These are phyloP conservation scores for Vinca major DNA, from an alignment of 305 asterid species.

Conservation along the genomic window DNA sequence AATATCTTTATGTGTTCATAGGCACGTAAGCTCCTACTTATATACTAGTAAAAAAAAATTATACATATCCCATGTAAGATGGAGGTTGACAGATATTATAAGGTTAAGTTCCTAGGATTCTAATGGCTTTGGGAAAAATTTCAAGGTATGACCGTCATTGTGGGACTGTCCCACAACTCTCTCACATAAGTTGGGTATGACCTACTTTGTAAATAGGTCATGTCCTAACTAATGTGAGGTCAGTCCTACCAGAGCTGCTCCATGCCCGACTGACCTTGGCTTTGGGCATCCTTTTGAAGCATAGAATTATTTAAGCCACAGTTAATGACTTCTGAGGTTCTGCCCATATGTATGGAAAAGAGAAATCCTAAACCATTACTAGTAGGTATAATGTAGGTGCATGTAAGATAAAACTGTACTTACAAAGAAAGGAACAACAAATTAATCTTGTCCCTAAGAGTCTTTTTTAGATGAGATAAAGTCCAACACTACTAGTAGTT, in stretches of 20 bases:
- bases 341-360: neutral
- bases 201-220: too few species aligned
- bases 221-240: too few species aligned
- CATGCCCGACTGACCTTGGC: too few species aligned
- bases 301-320: neutral
- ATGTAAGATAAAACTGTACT: too few species aligned
- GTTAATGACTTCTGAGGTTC: neutral
- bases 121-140: neutral
- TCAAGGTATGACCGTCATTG: too few species aligned
- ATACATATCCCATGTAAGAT: neutral
- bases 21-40: too few species aligned
- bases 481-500: neutral
- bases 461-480: too few species aligned
- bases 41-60: too few species aligned
- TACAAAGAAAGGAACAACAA: neutral
- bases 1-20: too few species aligned
- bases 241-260: too few species aligned
- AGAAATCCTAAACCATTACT: neutral
- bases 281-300: neutral
- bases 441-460: neutral
- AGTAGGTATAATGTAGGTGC: neutral
- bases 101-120: constrained; percentile 2
- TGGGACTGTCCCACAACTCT: too few species aligned
- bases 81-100: neutral
- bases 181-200: too few species aligned